Evolutionary conservation across 192 early-diverging fungal species (phyloP), one percentile per base, ranked within the genome.

Genomic region (Backusella australiensis): DNA sequence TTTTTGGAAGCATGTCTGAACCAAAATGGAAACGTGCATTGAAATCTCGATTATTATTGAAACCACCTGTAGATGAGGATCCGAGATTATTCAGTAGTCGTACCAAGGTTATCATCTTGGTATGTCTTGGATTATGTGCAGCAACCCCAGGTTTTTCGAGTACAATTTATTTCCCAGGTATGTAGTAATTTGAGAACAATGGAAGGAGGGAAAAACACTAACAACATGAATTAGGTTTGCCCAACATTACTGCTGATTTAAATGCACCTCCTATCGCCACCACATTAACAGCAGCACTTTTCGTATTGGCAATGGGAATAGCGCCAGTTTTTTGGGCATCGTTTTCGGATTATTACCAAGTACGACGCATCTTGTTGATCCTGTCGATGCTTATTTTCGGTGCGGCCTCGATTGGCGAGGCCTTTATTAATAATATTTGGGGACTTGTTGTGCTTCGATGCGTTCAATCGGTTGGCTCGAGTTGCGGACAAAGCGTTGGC

Each of bases 301-400:
- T 84, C 38, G 82, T 83, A 21, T 72, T 86, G 32, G 83, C 83
- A 56, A 84, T 83, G 80, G 85, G 85, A 26, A 83, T 86, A 53
- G 80, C 81, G 69, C 86, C 86, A 11, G 69, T 87, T 0, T 76
- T 87, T 41, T 82, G 74, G 75, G 84, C 86, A 4, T 80, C 80
- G 0, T 19, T 84, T 29, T 85, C 86, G 1, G 86, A 87, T 56
- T 34, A 70, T 21, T 87, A 82, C 71, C 71, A 81, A 34, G 78
- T 87, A 34, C 84, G 86, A n/a, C 82, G 84, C 69, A 36, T 78
- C 4, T 78, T 85, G 26, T 75, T 80, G 29, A 70, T 85, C 21
- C 3, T 41, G 1, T 85, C 80, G 23, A 82, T 81, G 56, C 19
- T 77, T 19, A 79, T 87, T 41, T 87, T 85, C 73, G 73, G 69